Percentiles rank a stretch among this genome's conserved stretches.
Evolutionary conservation across 169 alveolate species (phyloP).

Genomic region (Cryptosporidium meleagridis): DNA sequence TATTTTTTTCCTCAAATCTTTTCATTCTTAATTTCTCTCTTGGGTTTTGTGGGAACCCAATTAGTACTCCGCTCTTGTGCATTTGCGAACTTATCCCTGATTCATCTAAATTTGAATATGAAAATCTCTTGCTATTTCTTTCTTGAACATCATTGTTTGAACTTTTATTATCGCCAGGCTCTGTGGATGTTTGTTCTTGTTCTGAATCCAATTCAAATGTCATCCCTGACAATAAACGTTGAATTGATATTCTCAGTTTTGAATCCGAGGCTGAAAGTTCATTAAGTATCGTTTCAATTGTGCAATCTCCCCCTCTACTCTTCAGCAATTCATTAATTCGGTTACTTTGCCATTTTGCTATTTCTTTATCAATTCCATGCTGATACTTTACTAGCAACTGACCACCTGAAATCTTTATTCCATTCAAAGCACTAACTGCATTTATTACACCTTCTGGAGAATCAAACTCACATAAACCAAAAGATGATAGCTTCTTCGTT

Average conservation of each 20-base stretch:
- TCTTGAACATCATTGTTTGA: not conserved
- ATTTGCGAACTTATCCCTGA: not conserved
- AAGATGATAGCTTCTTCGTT: constrained; percentile 78
- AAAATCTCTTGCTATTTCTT: not conserved
- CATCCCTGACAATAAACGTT: constrained; percentile 31
- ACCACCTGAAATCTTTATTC: constrained; percentile 60
- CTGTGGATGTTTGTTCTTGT: not conserved
- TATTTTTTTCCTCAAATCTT: not conserved
- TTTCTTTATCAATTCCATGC: constrained; percentile 62
- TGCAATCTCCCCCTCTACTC: constrained; percentile 67
- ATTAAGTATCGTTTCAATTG: constrained; percentile 51
- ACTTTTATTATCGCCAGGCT: not conserved
- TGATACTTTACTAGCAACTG: constrained; percentile 50
- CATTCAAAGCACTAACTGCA: constrained; percentile 77
- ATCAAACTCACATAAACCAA: constrained; percentile 82
- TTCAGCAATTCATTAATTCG: constrained; percentile 56
- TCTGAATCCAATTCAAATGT: constrained; percentile 1
- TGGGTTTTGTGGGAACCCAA: constrained; percentile 14
- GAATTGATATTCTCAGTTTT: constrained; percentile 19
- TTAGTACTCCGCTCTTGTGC: not conserved
- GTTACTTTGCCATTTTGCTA: constrained; percentile 63
- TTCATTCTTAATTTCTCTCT: constrained; percentile 12
- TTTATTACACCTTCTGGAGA: constrained; percentile 79
- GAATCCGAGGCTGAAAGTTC: constrained; percentile 50
- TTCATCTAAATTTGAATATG: not conserved